Base-by-base conservation (phyloP, 345 rosid genomes). In the Citrus australasica region DNA sequence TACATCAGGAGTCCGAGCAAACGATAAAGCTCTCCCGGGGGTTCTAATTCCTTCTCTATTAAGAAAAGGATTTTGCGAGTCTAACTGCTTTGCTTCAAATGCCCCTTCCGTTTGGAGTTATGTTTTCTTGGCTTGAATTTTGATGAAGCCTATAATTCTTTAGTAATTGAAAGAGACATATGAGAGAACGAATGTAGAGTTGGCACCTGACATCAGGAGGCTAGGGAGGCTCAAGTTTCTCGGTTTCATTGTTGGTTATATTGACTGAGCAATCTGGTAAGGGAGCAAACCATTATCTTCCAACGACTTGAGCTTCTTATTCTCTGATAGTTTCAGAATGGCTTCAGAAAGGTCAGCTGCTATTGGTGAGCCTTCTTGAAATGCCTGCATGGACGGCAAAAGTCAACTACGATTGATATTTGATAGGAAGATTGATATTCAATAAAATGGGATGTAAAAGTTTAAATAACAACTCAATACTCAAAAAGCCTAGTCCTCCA, bases 401-500 rank as follows among this genome's bases (percentile, higher is more conserved):
- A 33, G 5, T 33, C 35, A 5, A 33, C 6, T 33, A 33, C 35
- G 6, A 33, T 33, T 33, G 35, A 33, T 33, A 33, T 5, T 35
- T 46, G 17, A 46, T 46, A 3, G 17, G 51, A 46, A 13, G 51
- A 3, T 46, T 46, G 14, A 13, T 46, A 46, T 46, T 13, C 17
- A 46, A 46, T 46, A 46, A 11, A 11, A 46, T 46, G 17, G 51
- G 51, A 46, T 13, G 17, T 46, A 46, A 2, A 53, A 53, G 58
- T 16, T 60, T 3, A 22, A 71, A 19, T 2, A 16, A 32, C n/a
- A 13, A 46, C 16, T 42, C 16, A 46, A 13, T 76, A 87, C 90
- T 87, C 56, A 89, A 88, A 71, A 88, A 89, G 80, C 87, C 91
- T 9, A 91, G 64, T 60, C 92, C 94, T 46, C 92, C 92, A 67